Percentiles rank a stretch among this genome's conserved stretches.
These are phyloP conservation scores for Mycosphaerella sp. DNA, from an alignment of 2,329 filamentous ascomycete genomes.

Conservation along the genomic window DNA sequence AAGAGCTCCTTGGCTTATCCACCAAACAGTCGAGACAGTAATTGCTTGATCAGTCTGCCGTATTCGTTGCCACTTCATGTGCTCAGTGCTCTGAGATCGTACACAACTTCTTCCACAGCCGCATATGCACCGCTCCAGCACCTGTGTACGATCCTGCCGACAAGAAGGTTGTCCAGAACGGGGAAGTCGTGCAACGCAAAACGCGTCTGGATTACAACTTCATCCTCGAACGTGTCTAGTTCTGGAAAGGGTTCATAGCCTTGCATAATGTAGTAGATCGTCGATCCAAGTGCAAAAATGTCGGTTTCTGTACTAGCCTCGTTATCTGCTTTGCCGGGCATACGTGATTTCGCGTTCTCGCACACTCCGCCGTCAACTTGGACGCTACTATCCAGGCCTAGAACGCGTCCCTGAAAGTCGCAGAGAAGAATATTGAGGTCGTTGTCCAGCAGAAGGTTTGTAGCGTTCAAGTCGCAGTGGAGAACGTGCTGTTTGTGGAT, in stretches of 20 bases:
- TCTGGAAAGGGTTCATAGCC: constrained; percentile 2
- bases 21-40: too few species aligned
- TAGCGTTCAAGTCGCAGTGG: constrained; percentile 2
- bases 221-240: not conserved
- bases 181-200: not conserved
- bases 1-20: too few species aligned
- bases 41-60: not conserved
- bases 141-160: not conserved
- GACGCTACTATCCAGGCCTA: not conserved
- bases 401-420: constrained; percentile 2
- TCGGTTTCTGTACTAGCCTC: not conserved
- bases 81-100: not conserved
- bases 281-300: constrained; percentile 1
- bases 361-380: not conserved
- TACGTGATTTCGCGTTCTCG: not conserved
- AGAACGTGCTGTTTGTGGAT: not conserved
- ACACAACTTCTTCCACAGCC: not conserved
- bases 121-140: not conserved
- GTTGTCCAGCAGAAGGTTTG: not conserved
- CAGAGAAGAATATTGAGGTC: not conserved
- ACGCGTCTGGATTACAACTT: not conserved
- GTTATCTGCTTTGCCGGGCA: not conserved
- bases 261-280: constrained; percentile 1
- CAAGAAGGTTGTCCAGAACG: not conserved
- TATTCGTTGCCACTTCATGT: not conserved